phyloP scores from a whole-genome alignment of 164 flowering plant genomes.

The Kingdonia uniflora region DNA sequence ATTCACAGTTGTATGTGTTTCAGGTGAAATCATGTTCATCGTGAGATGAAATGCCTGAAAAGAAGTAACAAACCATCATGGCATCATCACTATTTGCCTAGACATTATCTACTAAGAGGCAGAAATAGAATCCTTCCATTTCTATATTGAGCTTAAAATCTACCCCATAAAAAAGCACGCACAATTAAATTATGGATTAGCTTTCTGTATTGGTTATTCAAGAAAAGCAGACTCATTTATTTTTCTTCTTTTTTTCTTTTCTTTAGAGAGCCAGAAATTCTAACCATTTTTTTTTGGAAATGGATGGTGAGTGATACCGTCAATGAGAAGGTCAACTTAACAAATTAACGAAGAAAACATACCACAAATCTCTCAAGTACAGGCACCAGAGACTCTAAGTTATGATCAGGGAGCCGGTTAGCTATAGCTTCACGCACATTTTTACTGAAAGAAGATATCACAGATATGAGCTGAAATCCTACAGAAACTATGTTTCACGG shows the following conservation, averaged over 20 bases:
- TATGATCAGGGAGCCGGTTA: conserved; percentile 57
- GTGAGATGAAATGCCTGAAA: conserved; percentile 84
- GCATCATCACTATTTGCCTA: too few relatives aligned
- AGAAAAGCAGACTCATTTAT: too few relatives aligned
- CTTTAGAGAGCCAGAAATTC: too few relatives aligned
- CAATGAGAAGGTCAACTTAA: background rate
- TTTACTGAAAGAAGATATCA: conserved; percentile 31
- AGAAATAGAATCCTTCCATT: background rate
- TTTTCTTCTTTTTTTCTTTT: too few relatives aligned
- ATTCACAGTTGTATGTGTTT: conserved; percentile 66
- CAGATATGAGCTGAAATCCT: conserved; percentile 1
- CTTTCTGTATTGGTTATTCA: background rate
- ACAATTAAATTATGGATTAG: background rate
- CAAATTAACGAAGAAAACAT: conserved; percentile 18
- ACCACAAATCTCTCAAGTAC: conserved; percentile 98
- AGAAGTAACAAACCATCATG: background rate
- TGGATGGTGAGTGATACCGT: too few relatives aligned
- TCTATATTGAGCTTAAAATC: background rate
- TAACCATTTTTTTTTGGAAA: too few relatives aligned
- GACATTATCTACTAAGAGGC: background rate
- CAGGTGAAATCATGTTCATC: conserved; percentile 83
- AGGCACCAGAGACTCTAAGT: conserved; percentile 66
- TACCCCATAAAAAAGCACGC: background rate
- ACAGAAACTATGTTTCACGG: background rate
- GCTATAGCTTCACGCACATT: conserved; percentile 61